Conservation (phyloP, 305 asterid species). For the Rubia balearica region DNA sequence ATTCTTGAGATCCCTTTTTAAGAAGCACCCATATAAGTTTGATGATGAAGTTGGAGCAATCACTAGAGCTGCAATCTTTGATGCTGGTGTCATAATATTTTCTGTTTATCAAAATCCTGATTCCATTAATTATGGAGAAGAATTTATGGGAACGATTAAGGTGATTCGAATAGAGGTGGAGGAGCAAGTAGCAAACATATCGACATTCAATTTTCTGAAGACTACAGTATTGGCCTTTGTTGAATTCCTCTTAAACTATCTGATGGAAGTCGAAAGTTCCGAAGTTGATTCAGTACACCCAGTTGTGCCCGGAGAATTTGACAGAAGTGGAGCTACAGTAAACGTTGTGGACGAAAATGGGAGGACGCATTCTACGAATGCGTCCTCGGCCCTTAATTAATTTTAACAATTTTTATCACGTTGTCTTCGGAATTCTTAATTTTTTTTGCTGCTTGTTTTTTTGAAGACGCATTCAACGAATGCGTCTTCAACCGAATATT, state of each 20-base stretch:
- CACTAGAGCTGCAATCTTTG: not conserved
- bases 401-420: too few relatives aligned
- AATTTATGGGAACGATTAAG: not conserved
- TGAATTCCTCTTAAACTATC: not conserved
- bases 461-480: too few relatives aligned
- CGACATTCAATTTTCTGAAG: not conserved
- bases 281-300: not conserved
- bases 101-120: not conserved
- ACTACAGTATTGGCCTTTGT: not conserved
- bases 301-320: not conserved
- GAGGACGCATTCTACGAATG: too few relatives aligned
- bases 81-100: not conserved
- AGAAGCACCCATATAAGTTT: not conserved
- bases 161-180: not conserved
- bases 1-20: not conserved
- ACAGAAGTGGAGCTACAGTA: too few relatives aligned
- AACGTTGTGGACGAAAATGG: too few relatives aligned
- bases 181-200: not conserved
- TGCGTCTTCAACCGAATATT: too few relatives aligned
- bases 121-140: not conserved
- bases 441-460: too few relatives aligned
- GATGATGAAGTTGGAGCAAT: not conserved
- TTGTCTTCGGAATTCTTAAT: too few relatives aligned
- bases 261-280: not conserved
- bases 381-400: too few relatives aligned